These are phyloP conservation scores for Lathyrus tuberosus DNA, from an alignment of 306 rosid species.

Conservation along the genomic window DNA sequence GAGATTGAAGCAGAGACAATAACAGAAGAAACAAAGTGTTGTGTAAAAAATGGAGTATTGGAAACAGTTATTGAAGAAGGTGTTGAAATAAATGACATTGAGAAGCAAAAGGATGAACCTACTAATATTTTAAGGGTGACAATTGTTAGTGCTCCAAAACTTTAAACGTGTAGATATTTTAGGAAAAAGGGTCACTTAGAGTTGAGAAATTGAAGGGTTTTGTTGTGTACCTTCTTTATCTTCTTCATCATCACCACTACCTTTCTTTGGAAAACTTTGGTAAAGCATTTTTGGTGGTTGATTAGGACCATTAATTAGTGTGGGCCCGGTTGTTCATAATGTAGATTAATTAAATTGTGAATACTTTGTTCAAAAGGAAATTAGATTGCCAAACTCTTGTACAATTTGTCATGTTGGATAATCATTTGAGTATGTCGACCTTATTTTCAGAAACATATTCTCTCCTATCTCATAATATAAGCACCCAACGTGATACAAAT, in stretches of 20 bases:
- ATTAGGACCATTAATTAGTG: constrained; percentile 38
- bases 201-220: constrained; percentile 34
- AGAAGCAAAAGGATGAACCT: constrained; percentile 51
- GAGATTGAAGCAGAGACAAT: constrained; percentile 53
- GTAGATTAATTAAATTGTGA: constrained; percentile 45
- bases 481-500: constrained; percentile 35
- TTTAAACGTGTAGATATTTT: constrained; percentile 12
- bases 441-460: constrained; percentile 33
- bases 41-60: constrained; percentile 41
- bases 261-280: constrained; percentile 32
- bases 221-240: constrained; percentile 36
- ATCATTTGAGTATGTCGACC: constrained; percentile 7
- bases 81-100: constrained; percentile 42
- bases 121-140: constrained; percentile 28
- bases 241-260: constrained; percentile 35
- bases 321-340: constrained; percentile 38
- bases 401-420: background rate
- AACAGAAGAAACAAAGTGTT: constrained; percentile 40
- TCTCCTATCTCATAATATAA: constrained; percentile 26
- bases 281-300: constrained; percentile 13
- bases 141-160: constrained; percentile 42
- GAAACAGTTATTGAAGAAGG: constrained; percentile 54
- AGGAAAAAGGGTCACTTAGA: constrained; percentile 35
- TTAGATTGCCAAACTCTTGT: background rate
- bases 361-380: constrained; percentile 37